Conservation (phyloP, 805 yeast species). For the Yarrowia keelungensis region DNA sequence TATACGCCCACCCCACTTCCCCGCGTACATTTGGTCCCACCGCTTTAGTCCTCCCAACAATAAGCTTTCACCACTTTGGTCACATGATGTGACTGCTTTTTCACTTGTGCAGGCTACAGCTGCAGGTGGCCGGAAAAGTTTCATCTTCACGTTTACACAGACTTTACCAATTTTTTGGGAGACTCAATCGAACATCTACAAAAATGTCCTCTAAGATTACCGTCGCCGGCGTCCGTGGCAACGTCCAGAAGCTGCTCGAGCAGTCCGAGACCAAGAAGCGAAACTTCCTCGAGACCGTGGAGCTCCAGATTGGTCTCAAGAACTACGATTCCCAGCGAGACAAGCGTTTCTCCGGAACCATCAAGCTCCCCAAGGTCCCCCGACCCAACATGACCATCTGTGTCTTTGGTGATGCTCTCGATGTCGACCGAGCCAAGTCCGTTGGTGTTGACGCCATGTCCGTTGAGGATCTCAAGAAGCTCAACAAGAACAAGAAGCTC, state of each 20-base stretch:
- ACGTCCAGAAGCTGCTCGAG: slow-evolving; percentile 90
- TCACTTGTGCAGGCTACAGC: neutral
- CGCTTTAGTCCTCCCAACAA: too few species aligned
- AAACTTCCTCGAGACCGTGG: slow-evolving; percentile 99
- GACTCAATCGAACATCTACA: slow-evolving; percentile 40
- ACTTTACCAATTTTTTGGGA: slow-evolving; percentile 39
- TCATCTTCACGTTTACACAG: slow-evolving; percentile 36
- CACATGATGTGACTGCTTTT: slow-evolving; percentile 39
- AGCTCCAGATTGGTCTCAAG: slow-evolving; percentile 99
- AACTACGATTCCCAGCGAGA: slow-evolving; percentile 99
- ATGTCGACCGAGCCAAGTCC: slow-evolving; percentile 99
- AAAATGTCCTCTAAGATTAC: slow-evolving; percentile 69
- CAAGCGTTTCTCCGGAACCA: slow-evolving; percentile 99
- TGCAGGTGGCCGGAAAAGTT: slow-evolving; percentile 17
- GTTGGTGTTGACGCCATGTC: slow-evolving; percentile 99
- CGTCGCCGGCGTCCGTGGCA: slow-evolving; percentile 92
- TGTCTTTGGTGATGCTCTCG: slow-evolving; percentile 99
- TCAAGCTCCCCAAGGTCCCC: slow-evolving; percentile 98
- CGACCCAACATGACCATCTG: slow-evolving; percentile 99
- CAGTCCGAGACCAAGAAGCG: slow-evolving; percentile 97
- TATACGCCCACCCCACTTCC: neutral
- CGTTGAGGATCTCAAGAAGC: slow-evolving; percentile 99
- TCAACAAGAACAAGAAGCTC: slow-evolving; percentile 99
- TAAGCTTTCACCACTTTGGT: neutral
- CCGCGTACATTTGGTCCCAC: neutral